Conservation (phyloP, 257 asterid species). For the Scutellaria galericulata region DNA sequence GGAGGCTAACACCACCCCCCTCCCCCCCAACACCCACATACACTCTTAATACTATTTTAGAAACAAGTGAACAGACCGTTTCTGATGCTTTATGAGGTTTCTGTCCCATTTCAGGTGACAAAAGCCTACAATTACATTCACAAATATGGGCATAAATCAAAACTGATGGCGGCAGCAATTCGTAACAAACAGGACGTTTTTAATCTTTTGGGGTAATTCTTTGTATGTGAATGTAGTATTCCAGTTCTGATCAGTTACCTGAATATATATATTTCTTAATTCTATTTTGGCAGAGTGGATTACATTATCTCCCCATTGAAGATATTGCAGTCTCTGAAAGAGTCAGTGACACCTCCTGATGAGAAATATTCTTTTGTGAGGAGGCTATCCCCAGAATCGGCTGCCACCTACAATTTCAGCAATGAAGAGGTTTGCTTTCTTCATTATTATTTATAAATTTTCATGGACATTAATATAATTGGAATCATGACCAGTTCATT, state of each 20-base stretch:
- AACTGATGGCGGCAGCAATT: conserved; percentile 94
- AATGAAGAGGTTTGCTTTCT: conserved; percentile 65
- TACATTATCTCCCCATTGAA: conserved; percentile 85
- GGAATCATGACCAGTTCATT: neutral
- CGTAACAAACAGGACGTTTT: conserved; percentile 94
- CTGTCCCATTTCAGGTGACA: conserved; percentile 63
- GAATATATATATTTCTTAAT: neutral
- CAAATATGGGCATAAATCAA: conserved; percentile 77
- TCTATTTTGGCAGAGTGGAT: conserved; percentile 65
- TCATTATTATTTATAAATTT: neutral
- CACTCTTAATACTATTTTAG: neutral
- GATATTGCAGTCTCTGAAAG: conserved; percentile 91
- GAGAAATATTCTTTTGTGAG: conserved; percentile 83
- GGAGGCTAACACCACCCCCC: neutral
- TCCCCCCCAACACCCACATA: no score
- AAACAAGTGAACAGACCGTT: neutral
- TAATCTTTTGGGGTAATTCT: conserved; percentile 78
- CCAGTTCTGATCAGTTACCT: neutral
- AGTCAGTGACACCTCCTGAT: conserved; percentile 90
- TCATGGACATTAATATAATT: neutral
- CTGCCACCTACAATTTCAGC: conserved; percentile 70
- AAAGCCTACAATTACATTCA: conserved; percentile 93
- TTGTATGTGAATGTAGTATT: neutral
- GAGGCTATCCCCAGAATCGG: conserved; percentile 78
- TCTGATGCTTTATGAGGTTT: conserved; percentile 29